Conservation (phyloP, 2,329 filamentous ascomycete species). For the Penicillium griseofulvum region DNA sequence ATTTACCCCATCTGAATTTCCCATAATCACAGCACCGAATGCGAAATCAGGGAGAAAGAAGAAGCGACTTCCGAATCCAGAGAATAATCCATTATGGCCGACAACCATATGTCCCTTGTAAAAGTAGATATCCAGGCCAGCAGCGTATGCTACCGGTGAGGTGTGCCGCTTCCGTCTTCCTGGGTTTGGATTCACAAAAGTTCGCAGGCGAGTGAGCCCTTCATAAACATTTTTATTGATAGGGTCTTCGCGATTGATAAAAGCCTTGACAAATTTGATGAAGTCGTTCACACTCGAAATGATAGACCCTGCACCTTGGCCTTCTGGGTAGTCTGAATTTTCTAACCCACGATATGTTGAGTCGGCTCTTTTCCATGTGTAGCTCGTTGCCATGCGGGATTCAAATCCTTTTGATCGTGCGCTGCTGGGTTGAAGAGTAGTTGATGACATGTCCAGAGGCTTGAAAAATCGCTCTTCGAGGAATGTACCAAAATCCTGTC, state of each 20-base stretch:
- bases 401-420: conserved; percentile 22
- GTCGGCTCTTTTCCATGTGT: conserved; percentile 38
- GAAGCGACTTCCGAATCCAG: conserved; percentile 25
- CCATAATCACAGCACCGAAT: conserved; percentile 31
- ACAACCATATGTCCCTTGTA: conserved; percentile 32
- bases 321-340: conserved; percentile 29
- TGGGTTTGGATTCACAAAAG: conserved; percentile 18
- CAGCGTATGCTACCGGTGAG: conserved; percentile 25
- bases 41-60: conserved; percentile 29
- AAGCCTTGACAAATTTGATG: conserved; percentile 28
- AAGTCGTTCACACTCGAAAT: conserved; percentile 36
- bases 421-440: conserved; percentile 35
- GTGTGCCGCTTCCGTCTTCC: conserved; percentile 17
- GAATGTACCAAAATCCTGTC: conserved; percentile 40
- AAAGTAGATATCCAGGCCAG: conserved; percentile 27
- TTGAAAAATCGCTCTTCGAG: conserved; percentile 45
- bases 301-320: conserved; percentile 47
- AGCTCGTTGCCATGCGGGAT: conserved; percentile 43
- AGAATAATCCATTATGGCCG: conserved; percentile 28
- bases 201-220: conserved; percentile 24
- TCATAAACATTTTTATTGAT: conserved; percentile 25
- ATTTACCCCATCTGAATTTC: conserved; percentile 22
- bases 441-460: conserved; percentile 47
- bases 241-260: conserved; percentile 29
- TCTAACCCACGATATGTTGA: conserved; percentile 25